Conservation (phyloP, 805 yeast species). For the Starmerella roubikii region DNA sequence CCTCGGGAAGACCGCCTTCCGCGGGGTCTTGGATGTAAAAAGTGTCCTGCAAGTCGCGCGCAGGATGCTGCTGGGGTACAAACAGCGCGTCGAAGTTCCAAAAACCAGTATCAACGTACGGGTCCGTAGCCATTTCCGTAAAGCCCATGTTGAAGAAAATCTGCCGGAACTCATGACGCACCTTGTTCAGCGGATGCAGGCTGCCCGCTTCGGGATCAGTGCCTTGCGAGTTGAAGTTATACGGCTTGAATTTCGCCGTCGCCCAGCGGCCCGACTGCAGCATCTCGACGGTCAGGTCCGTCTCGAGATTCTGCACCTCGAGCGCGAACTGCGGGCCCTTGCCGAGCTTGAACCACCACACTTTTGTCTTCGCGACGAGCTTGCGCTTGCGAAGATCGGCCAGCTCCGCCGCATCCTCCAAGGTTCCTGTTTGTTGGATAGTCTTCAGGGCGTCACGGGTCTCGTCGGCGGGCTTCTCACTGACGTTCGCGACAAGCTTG, state of each 20-base stretch:
- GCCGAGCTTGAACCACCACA: constrained; percentile 55
- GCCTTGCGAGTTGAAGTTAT: constrained; percentile 94
- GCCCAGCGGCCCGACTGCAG: constrained; percentile 71
- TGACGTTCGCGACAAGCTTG: constrained; percentile 42
- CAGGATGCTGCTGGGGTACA: constrained; percentile 99
- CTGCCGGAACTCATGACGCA: constrained; percentile 94
- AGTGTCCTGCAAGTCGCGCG: constrained; percentile 97
- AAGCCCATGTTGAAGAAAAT: constrained; percentile 97
- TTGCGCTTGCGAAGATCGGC: constrained; percentile 90
- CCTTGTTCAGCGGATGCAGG: constrained; percentile 90
- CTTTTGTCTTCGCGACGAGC: constrained; percentile 55
- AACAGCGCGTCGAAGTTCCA: constrained; percentile 96
- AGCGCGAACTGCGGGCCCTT: constrained; percentile 80
- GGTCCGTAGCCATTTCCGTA: constrained; percentile 98
- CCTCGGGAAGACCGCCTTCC: constrained; percentile 69
- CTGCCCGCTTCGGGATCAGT: constrained; percentile 78
- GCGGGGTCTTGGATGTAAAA: constrained; percentile 92
- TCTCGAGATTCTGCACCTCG: constrained; percentile 67
- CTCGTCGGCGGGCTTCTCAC: constrained; percentile 51
- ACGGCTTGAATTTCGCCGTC: constrained; percentile 74
- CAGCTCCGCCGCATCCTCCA: constrained; percentile 50
- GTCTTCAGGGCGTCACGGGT: constrained; percentile 43
- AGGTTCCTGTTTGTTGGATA: constrained; percentile 47
- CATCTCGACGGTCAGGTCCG: constrained; percentile 94
- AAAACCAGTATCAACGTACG: constrained; percentile 94